These are phyloP conservation scores for Hyphopichia buzzinii DNA, from an alignment of 1,139 yeast species.

Conservation along the genomic window DNA sequence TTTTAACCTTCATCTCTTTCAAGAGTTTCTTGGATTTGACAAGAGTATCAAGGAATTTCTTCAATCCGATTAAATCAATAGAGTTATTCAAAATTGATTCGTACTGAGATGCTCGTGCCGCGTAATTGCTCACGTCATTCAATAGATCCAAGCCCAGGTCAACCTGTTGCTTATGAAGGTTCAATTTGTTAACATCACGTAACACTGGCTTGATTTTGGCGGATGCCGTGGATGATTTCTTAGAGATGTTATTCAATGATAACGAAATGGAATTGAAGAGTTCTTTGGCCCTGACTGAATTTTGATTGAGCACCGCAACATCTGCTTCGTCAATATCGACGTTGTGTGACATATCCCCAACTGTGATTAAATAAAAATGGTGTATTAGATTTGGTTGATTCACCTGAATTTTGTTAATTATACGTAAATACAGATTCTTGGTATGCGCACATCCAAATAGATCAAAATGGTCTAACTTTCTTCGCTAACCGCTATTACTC, in stretches of 20 bases:
- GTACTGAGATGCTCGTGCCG: slow-evolving; percentile 54
- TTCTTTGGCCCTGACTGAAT: slow-evolving; percentile 56
- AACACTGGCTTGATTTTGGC: slow-evolving; percentile 69
- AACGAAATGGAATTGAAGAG: slow-evolving; percentile 56
- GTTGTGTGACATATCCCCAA: slow-evolving; percentile 19
- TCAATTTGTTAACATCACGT: slow-evolving; percentile 57
- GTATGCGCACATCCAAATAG: no score
- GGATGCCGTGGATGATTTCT: slow-evolving; percentile 61
- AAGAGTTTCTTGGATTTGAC: slow-evolving; percentile 32
- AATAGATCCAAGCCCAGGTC: slow-evolving; percentile 61
- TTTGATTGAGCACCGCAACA: slow-evolving; percentile 76
- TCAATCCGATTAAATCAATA: slow-evolving; percentile 38
- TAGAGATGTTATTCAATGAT: slow-evolving; percentile 56
- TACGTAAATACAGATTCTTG: no score
- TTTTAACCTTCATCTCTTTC: slow-evolving; percentile 33
- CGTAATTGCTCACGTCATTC: slow-evolving; percentile 62
- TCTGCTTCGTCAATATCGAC: slow-evolving; percentile 80
- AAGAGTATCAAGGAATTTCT: slow-evolving; percentile 38
- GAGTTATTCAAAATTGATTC: slow-evolving; percentile 43
- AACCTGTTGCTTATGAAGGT: slow-evolving; percentile 55
- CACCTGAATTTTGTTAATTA: no score
- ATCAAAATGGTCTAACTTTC: no score
- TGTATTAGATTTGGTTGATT: no score
- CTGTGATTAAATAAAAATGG: no score
- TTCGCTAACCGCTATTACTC: no score